Percentiles rank a stretch among this genome's conserved stretches.
phyloP scores from a whole-genome alignment of 108 stramenopile genomes.

The Stephanodiscus minutulus region DNA sequence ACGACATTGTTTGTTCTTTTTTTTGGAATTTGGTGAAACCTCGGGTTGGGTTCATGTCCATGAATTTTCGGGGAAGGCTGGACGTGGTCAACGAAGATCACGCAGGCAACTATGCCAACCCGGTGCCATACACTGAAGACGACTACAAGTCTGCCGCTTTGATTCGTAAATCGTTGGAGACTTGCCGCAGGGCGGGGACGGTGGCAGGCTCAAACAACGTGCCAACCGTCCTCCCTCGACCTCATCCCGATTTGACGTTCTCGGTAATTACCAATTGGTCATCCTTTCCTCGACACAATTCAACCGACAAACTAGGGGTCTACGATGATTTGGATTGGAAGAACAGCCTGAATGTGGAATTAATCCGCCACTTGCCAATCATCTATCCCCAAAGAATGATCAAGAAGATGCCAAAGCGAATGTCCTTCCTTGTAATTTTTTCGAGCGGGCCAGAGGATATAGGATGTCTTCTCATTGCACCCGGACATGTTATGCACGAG shows the following conservation, averaged over 20 bases:
- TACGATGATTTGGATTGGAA: conserved; percentile 15
- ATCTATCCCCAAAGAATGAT: conserved; percentile 32
- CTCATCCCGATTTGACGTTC: conserved; percentile 32
- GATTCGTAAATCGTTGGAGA: conserved; percentile 35
- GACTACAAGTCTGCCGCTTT: conserved; percentile 36
- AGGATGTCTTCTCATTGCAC: conserved; percentile 42
- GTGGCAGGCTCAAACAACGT: conserved; percentile 7
- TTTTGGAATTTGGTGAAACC: conserved; percentile 41
- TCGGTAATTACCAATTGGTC: conserved; percentile 47
- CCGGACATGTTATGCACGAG: conserved; percentile 24
- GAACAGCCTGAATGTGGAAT: neutral
- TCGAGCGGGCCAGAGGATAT: conserved; percentile 39
- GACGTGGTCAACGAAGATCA: conserved; percentile 29
- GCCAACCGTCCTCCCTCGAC: conserved; percentile 27
- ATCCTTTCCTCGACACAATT: conserved; percentile 13
- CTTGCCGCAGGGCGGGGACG: conserved; percentile 36
- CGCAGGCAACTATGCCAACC: conserved; percentile 46
- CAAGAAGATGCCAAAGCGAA: conserved; percentile 37
- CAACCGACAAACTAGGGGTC: neutral
- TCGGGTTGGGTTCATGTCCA: conserved; percentile 43
- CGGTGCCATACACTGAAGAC: conserved; percentile 36
- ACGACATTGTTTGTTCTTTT: conserved; percentile 40
- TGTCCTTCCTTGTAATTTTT: conserved; percentile 46
- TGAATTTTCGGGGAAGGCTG: conserved; percentile 40
- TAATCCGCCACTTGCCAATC: conserved; percentile 44